Evolutionary conservation across 306 rosid species (phyloP).

Genomic region (Alnus rubra): DNA sequence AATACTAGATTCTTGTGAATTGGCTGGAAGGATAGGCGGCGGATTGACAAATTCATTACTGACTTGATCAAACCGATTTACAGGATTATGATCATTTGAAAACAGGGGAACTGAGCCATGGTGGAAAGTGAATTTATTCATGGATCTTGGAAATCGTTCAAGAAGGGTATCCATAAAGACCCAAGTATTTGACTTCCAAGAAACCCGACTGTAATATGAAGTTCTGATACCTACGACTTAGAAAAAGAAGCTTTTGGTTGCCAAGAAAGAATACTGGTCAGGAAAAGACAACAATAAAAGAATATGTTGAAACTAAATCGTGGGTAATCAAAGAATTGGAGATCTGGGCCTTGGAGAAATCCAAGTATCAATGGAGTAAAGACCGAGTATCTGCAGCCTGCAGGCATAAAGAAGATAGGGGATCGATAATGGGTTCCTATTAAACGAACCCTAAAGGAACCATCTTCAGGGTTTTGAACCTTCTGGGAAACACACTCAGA

Average conservation of each 20-base stretch:
- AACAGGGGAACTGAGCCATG: slow-evolving; percentile 27
- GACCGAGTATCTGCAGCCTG: neutral
- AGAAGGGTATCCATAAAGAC: slow-evolving; percentile 37
- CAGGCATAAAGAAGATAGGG: neutral
- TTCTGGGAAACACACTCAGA: slow-evolving; percentile 30
- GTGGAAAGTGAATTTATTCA: slow-evolving; percentile 39
- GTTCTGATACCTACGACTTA: neutral
- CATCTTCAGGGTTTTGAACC: slow-evolving; percentile 6
- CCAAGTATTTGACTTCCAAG: slow-evolving; percentile 25
- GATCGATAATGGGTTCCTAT: slow-evolving; percentile 3
- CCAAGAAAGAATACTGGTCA: neutral
- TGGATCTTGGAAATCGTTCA: slow-evolving; percentile 32
- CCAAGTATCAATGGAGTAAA: neutral
- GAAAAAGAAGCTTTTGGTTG: neutral
- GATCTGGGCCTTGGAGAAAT: neutral
- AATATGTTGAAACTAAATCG: neutral
- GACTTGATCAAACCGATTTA: slow-evolving; percentile 25
- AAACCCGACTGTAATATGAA: slow-evolving; percentile 5
- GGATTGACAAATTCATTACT: slow-evolving; percentile 34
- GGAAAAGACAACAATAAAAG: neutral
- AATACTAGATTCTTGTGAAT: slow-evolving; percentile 14
- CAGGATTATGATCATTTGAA: slow-evolving; percentile 30
- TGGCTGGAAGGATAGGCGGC: slow-evolving; percentile 20
- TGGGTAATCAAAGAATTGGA: neutral
- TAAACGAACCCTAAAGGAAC: neutral